Conservation (phyloP, 2,329 filamentous ascomycete genomes). For the Alternaria triticina region DNA sequence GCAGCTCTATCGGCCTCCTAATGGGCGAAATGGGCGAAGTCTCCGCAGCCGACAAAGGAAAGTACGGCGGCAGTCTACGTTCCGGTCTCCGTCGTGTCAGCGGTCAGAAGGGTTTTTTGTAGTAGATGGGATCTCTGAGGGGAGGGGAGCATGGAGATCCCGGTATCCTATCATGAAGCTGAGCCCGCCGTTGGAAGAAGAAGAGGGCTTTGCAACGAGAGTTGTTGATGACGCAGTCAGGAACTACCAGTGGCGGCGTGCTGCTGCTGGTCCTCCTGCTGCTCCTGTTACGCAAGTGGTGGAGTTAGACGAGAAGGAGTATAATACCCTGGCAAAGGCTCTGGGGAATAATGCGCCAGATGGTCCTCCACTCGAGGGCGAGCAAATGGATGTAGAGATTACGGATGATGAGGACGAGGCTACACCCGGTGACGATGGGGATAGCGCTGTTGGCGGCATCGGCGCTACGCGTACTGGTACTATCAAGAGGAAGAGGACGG, state of each 20-base stretch:
- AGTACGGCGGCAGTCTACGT: conserved; percentile 41
- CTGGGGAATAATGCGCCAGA: conserved; percentile 1
- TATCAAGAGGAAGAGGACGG: conserved; percentile 37
- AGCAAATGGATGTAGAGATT: conserved; percentile 29
- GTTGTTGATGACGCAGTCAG: conserved; percentile 10
- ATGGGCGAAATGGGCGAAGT: conserved; percentile 46
- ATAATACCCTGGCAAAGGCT: not conserved
- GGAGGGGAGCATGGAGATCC: conserved; percentile 40
- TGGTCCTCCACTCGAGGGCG: conserved; percentile 4
- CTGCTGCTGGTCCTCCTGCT: conserved; percentile 5
- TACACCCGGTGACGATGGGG: conserved; percentile 15
- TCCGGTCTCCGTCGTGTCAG: conserved; percentile 51
- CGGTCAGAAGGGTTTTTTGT: conserved; percentile 60
- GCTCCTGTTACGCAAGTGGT: conserved; percentile 15
- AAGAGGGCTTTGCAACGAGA: conserved; percentile 26
- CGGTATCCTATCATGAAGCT: conserved; percentile 30
- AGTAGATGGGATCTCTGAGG: conserved; percentile 44
- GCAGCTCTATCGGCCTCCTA: conserved; percentile 50
- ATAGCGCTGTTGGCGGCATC: conserved; percentile 18
- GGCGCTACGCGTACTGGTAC: not conserved
- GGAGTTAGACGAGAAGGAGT: conserved; percentile 16
- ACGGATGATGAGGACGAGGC: conserved; percentile 24
- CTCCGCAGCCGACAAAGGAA: conserved; percentile 38
- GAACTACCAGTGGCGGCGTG: not conserved
- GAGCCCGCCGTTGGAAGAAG: conserved; percentile 39